phyloP scores from a whole-genome alignment of 805 yeast species.

The Saturnispora quitensis region DNA sequence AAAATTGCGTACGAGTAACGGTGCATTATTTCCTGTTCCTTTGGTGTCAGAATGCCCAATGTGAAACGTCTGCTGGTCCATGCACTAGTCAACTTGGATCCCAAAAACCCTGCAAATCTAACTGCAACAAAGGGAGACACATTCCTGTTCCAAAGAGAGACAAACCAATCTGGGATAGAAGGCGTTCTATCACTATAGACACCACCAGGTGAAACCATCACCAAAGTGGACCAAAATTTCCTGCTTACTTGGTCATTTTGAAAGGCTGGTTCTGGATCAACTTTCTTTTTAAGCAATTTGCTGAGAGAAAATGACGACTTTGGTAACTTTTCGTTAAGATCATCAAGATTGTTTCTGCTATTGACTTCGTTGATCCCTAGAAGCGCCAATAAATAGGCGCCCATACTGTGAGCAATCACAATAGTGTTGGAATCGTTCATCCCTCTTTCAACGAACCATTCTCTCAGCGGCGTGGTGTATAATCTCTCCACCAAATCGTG shows the following conservation, averaged over 20 bases:
- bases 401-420: slow-evolving; percentile 83
- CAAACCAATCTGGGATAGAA: slow-evolving; percentile 67
- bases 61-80: slow-evolving; percentile 85
- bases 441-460: slow-evolving; percentile 47
- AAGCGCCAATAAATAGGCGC: slow-evolving; percentile 71
- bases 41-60: slow-evolving; percentile 18
- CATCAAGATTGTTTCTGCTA: slow-evolving; percentile 8
- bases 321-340: slow-evolving; percentile 8
- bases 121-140: slow-evolving; percentile 80
- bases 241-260: slow-evolving; percentile 5
- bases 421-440: slow-evolving; percentile 36
- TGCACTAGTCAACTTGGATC: slow-evolving; percentile 77
- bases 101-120: slow-evolving; percentile 68
- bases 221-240: slow-evolving; percentile 33
- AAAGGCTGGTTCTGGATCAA: background rate
- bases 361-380: slow-evolving; percentile 28
- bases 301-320: background rate
- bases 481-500: slow-evolving; percentile 46
- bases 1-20: slow-evolving; percentile 76
- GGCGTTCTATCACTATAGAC: slow-evolving; percentile 35
- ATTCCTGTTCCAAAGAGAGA: slow-evolving; percentile 65
- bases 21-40: slow-evolving; percentile 45
- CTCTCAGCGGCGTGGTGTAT: slow-evolving; percentile 55
- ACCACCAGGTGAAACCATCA: slow-evolving; percentile 91
- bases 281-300: background rate